Conservation (phyloP, 805 yeast species). For the Lachancea kluyveri region DNA sequence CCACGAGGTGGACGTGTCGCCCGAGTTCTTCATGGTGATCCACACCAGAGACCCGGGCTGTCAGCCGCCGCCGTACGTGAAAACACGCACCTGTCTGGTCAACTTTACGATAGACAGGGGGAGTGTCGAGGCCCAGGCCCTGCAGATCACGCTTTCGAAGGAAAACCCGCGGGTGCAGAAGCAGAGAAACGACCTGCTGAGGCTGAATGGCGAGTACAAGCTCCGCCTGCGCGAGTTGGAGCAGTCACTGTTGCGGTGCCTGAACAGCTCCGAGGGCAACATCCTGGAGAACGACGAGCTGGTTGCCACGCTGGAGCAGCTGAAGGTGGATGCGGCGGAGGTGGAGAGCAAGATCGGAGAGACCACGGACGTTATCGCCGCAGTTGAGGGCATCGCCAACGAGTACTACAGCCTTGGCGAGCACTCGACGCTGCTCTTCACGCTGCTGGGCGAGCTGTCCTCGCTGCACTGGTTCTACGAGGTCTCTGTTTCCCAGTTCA, state of each 20-base stretch:
- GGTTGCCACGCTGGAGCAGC: slow-evolving; percentile 50
- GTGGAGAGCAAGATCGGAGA: slow-evolving; percentile 49
- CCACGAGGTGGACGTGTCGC: slow-evolving; percentile 59
- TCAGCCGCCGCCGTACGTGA: slow-evolving; percentile 45
- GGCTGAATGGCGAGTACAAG: slow-evolving; percentile 54
- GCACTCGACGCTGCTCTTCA: slow-evolving; percentile 46
- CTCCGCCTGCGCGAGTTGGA: slow-evolving; percentile 52
- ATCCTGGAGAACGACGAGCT: slow-evolving; percentile 64
- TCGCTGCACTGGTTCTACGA: slow-evolving; percentile 49
- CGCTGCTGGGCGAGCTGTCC: slow-evolving; percentile 38
- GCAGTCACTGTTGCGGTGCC: slow-evolving; percentile 45
- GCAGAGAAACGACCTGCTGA: slow-evolving; percentile 47
- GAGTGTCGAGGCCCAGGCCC: slow-evolving; percentile 55
- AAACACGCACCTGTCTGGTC: slow-evolving; percentile 54
- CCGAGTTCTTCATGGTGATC: slow-evolving; percentile 54
- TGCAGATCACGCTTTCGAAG: slow-evolving; percentile 47
- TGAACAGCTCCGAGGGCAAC: slow-evolving; percentile 52
- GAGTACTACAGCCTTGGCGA: slow-evolving; percentile 50
- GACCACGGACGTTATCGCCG: slow-evolving; percentile 47
- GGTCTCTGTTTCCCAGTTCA: slow-evolving; percentile 45
- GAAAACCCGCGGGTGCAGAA: slow-evolving; percentile 63
- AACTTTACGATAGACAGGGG: slow-evolving; percentile 71
- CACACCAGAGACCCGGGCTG: slow-evolving; percentile 53
- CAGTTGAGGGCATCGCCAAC: slow-evolving; percentile 43
- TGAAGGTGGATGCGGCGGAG: slow-evolving; percentile 57